Conservation (phyloP, 148 eudicot species). For the Persicaria tinctoria region DNA sequence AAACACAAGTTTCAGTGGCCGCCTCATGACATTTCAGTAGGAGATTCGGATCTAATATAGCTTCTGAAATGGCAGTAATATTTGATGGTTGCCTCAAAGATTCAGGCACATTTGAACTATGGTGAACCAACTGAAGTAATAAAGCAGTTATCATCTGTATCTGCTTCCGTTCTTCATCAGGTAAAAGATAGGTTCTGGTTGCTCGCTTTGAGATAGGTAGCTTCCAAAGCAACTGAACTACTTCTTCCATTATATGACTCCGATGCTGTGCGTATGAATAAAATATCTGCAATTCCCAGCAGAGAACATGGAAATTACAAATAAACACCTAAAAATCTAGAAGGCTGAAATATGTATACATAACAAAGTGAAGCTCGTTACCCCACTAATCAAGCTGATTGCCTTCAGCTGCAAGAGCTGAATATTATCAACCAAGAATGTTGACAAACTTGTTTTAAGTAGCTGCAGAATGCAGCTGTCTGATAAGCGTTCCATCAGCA, state of each 20-base stretch:
- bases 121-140: slow-evolving; percentile 76
- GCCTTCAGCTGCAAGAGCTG: slow-evolving; percentile 96
- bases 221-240: slow-evolving; percentile 73
- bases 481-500: slow-evolving; percentile 74
- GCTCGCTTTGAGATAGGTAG: slow-evolving; percentile 69
- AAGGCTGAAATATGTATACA: neutral
- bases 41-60: slow-evolving; percentile 46
- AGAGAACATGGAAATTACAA: slow-evolving; percentile 4
- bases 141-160: slow-evolving; percentile 86
- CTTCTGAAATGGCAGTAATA: slow-evolving; percentile 46
- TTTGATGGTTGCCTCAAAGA: slow-evolving; percentile 49
- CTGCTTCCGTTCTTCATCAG: slow-evolving; percentile 95
- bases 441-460: slow-evolving; percentile 73
- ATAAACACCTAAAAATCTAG: neutral
- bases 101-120: slow-evolving; percentile 88
- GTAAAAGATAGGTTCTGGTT: slow-evolving; percentile 78
- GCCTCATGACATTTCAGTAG: slow-evolving; percentile 71
- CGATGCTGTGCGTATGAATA: slow-evolving; percentile 78
- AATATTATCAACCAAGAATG: slow-evolving; percentile 82
- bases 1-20: slow-evolving; percentile 83
- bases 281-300: slow-evolving; percentile 55
- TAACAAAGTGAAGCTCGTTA: slow-evolving; percentile 21
- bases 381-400: slow-evolving; percentile 81
- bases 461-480: slow-evolving; percentile 96
- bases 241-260: slow-evolving; percentile 79